These are phyloP conservation scores for Oryza brachyantha DNA, from an alignment of 176 grass and related monocot genomes.

Conservation along the genomic window DNA sequence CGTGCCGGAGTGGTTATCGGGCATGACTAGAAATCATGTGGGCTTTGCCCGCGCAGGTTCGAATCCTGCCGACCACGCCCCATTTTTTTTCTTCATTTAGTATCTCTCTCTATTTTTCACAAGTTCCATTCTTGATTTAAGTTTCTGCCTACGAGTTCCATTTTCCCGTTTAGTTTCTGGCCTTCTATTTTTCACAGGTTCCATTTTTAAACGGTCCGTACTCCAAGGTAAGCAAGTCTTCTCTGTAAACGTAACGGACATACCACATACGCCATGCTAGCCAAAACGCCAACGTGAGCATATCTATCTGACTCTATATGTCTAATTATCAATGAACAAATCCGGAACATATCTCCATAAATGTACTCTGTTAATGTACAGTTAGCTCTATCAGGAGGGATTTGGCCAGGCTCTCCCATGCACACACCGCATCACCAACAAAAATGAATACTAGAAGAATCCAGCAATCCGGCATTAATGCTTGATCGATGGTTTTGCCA, in stretches of 20 bases:
- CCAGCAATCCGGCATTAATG: not conserved
- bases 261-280: not conserved
- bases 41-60: conserved; percentile 98
- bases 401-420: not conserved
- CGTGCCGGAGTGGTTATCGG: conserved; percentile 99
- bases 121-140: not conserved
- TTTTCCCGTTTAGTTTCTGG: too few relatives aligned
- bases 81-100: not conserved
- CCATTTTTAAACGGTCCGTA: too few relatives aligned
- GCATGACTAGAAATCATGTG: conserved; percentile 99
- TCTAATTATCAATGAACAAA: not conserved
- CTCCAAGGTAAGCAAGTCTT: not conserved
- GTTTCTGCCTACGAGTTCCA: too few relatives aligned
- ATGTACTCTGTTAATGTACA: conserved; percentile 17
- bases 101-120: too few relatives aligned
- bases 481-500: not conserved
- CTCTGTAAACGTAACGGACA: not conserved
- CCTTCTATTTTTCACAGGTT: too few relatives aligned
- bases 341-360: not conserved
- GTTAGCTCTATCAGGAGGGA: not conserved
- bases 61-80: conserved; percentile 91
- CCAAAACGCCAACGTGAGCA: not conserved
- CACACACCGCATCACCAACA: not conserved
- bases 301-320: not conserved
- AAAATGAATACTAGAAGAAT: not conserved